Base-by-base conservation (phyloP, 495 filamentous ascomycete genomes). In the Penicillium malachiteum region DNA sequence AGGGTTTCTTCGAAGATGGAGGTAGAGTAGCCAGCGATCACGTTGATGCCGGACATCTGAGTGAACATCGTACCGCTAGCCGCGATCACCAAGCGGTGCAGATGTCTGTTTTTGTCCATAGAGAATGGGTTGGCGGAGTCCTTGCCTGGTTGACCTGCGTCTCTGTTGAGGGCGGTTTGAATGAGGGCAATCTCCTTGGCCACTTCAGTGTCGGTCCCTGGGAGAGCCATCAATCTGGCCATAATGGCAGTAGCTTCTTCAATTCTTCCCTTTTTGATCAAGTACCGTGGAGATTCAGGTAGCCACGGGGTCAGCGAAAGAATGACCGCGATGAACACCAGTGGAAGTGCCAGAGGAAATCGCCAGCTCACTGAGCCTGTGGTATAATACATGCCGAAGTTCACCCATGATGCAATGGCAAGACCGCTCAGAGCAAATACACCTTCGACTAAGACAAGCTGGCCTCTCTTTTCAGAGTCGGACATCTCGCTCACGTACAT, bases 401-500 rank as follows among this genome's bases (percentile, higher is more conserved):
- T 84, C 34, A 86, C 63, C 63, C 79, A 84, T 18, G 79, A 73
- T 9, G 63, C 60, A 14, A 82, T 52, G 2, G 71, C 71, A 60
- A 84, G 82, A 43, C 84, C 81, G 51, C 79, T 69, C 37, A 83
- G 81, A 57, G 82, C 85, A 62, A 83, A 69, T 9, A 84, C 75
- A 58, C 84, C 78, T 58, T 85, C 81, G 34, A 83, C 74, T 44
- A 82, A 71, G 43, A 85, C 78, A 38, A 84, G 71, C 48, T 79
- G 75, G 43, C 85, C 85, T 56, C 84, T 75, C 71, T 78, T 79
- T n/a, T 72, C 68, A 6, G 79, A 78, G 51, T 81, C 78, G 0
- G 81, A 81, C 1, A 79, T 83, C 54, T 88, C 83, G 8, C 79
- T 78, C 61, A 85, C 81, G 83, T 82, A 88, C 3, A 84, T 76